Evolutionary conservation across 176 grass and related monocot genomes (phyloP), one percentile per base, ranked within the genome.

Genomic region (Carex littledalei): DNA sequence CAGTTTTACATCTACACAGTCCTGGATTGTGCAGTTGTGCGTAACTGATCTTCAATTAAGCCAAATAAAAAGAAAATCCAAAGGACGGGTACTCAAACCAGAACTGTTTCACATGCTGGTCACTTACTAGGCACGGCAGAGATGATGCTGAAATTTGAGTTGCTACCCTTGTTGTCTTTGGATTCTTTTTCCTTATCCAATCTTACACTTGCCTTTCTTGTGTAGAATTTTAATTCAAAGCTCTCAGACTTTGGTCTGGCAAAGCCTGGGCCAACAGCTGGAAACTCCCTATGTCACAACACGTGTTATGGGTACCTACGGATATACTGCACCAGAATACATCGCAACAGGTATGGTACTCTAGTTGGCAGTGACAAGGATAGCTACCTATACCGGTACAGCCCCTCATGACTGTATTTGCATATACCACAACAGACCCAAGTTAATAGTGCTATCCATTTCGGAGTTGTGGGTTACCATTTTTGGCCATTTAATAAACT

Each of bases 311-410:
- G 96, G 93, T 45, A 95, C 93, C 15, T 95, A 91, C 32, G 96
- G 96, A 59, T 98, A 98, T 87, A 93, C 93, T 17, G 96, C 96
- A 85, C 96, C 96, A 49, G 96, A 98, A 78, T 98, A 98, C 65
- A 85, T 95, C 11, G 91, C 96, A 29, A 95, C 96, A 32, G 94
- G 92, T 94, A 86, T 15, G 81, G 37, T 26, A 78, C 37, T 81
- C 16, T 64, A 32, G 73, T 32, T 78, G 13, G n/a, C 73, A 55
- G 11, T 21, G 20, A 17, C 16, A 78, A 78, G 22, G 22, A 56
- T 32, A 77, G 50, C 50, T 78, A 21, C 74, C 50, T 56, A 3
- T 31, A 78, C 50, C 15, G 47, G 43, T 76, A 53, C 9, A 12
- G 18, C 17, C 5, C 35, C 9, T 49, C 4, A 37, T 68, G 34